These are phyloP conservation scores for Tetrastigma voinierianum DNA, from an alignment of 164 flowering plant species.

Conservation along the genomic window DNA sequence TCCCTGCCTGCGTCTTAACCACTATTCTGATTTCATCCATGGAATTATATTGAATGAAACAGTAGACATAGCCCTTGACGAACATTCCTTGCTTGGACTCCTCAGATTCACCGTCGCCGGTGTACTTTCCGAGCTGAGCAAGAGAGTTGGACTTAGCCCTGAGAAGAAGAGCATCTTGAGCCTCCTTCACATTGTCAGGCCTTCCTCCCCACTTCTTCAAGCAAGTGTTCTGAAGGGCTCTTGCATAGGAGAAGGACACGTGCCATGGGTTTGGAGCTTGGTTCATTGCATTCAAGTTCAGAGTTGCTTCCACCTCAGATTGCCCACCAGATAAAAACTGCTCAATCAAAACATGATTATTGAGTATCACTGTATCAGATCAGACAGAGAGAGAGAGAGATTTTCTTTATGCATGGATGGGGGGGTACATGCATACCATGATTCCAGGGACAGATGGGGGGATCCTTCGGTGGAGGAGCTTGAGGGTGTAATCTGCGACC, in stretches of 20 bases:
- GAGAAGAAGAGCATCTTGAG: constrained; percentile 42
- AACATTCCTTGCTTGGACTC: constrained; percentile 61
- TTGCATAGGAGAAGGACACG: constrained; percentile 48
- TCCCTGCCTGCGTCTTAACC: constrained; percentile 30
- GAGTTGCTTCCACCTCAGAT: constrained; percentile 44
- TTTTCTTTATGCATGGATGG: too few species aligned
- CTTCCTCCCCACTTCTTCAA: constrained; percentile 47
- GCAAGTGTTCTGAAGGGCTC: constrained; percentile 51
- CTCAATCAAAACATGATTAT: background rate
- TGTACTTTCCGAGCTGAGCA: constrained; percentile 61
- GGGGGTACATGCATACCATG: constrained; percentile 37
- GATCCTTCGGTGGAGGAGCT: constrained; percentile 29
- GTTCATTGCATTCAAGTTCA: constrained; percentile 55
- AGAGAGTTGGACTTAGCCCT: constrained; percentile 53
- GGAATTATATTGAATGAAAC: constrained; percentile 32
- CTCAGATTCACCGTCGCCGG: constrained; percentile 53
- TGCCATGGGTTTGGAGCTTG: constrained; percentile 53
- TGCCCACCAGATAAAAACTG: constrained; percentile 55
- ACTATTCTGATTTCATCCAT: constrained; percentile 38
- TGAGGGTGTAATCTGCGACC: constrained; percentile 48
- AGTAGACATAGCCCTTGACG: constrained; percentile 51
- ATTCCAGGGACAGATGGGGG: constrained; percentile 58
- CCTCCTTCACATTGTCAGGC: constrained; percentile 42
- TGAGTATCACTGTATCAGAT: background rate
- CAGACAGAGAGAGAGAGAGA: background rate